phyloP scores from a whole-genome alignment of 192 early-diverging fungal species.

The Piromyces finnis region DNA sequence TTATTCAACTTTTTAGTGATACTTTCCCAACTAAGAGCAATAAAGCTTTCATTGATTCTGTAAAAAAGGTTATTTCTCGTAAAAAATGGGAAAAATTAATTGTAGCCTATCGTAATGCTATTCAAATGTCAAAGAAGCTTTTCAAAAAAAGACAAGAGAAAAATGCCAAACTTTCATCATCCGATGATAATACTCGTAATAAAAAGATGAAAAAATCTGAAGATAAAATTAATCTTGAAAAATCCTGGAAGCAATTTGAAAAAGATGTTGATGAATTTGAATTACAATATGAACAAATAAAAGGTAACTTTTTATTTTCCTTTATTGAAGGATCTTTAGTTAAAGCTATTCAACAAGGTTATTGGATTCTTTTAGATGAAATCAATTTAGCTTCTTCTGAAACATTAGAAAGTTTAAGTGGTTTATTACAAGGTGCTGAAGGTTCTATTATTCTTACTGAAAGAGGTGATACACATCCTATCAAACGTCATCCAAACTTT shows the following conservation, averaged over 20 bases:
- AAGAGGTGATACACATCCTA: constrained; percentile 68
- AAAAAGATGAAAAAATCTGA: constrained; percentile 10
- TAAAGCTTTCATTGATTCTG: constrained; percentile 61
- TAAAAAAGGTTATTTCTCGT: constrained; percentile 46
- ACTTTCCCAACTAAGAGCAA: constrained; percentile 84
- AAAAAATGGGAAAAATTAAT: constrained; percentile 74
- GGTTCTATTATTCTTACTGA: constrained; percentile 80
- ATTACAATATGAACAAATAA: constrained; percentile 48
- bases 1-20: constrained; percentile 63
- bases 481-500: constrained; percentile 80
- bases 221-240: constrained; percentile 1
- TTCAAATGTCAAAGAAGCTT: constrained; percentile 57
- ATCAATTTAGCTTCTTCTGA: constrained; percentile 92
- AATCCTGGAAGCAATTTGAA: constrained; percentile 60
- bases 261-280: constrained; percentile 46
- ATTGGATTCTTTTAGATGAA: constrained; percentile 96
- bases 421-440: constrained; percentile 60
- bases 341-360: constrained; percentile 68
- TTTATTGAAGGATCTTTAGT: constrained; percentile 91
- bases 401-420: constrained; percentile 81
- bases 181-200: constrained; percentile 5
- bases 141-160: constrained; percentile 6
- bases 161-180: not conserved
- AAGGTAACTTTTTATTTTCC: constrained; percentile 64
- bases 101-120: constrained; percentile 50